Base-by-base conservation (phyloP, 208 protist genomes). In the Balamuthia mandrillaris region DNA sequence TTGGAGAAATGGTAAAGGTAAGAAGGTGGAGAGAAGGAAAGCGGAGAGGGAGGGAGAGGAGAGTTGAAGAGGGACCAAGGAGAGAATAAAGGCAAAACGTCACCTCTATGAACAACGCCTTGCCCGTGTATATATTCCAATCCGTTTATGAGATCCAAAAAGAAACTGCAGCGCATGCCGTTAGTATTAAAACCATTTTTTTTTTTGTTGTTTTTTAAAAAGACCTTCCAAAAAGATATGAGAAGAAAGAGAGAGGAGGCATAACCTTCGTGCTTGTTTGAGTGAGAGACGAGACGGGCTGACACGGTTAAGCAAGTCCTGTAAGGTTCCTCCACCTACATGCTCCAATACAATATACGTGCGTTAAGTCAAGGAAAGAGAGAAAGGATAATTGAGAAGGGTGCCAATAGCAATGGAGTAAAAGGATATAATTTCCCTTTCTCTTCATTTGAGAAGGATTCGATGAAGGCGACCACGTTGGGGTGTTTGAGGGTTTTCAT, bases 401-500 rank as follows among this genome's bases (percentile, higher is more conserved):
- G 42, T 27, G 31, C 18, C 0, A 21, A n/a, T 16, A n/a, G 16
- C 21, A 14, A 49, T 35, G 39, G n/a, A 52, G 63, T 16, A 74
- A 47, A 16, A 81, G 45, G 72, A 81, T 81, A 81, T 81, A 81
- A 49, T 81, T 81, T 81, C 49, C 72, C 72, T 31, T 81, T 81
- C 12, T 81, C 72, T 24, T 81, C 72, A 12, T 81, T 81, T 6
- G 72, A 12, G 60, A 81, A 81, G 72, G 72, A 81, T 10, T 81
- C 72, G 31, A 81, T 81, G 18, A 81, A n/a, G 47, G 72, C 42
- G 45, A 81, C 72, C 35, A 81, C 60, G 51, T 81, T 81, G n/a
- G 41, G 51, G 51, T 81, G 72, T 33, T 81, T 81, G 72, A 81
- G 72, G n/a, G n/a, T 58, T 49, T 81, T 81, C 72, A 81, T 81